phyloP scores from a whole-genome alignment of 176 grass and related monocot genomes.

The Oryza meyeriana region DNA sequence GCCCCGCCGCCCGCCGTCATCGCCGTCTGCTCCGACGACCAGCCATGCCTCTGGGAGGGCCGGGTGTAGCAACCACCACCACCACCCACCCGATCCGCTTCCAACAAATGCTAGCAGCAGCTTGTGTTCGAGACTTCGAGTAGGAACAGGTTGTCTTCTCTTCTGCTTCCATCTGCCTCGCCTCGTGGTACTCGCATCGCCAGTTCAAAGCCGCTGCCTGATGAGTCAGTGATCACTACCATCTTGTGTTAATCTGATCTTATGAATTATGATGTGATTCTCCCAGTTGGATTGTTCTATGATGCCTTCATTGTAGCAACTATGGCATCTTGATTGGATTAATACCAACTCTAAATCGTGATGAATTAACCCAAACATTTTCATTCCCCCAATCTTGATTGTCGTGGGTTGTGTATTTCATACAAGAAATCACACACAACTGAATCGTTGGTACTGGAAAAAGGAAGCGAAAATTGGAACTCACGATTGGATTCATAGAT shows the following conservation, averaged over 20 bases:
- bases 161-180: background rate
- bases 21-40: conserved; percentile 37
- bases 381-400: background rate
- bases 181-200: conserved; percentile 14
- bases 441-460: background rate
- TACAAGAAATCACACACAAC: no score
- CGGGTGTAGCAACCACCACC: conserved; percentile 29
- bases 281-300: background rate
- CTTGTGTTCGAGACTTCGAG: background rate
- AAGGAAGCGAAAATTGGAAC: background rate
- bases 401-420: background rate
- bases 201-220: background rate
- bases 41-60: conserved; percentile 63
- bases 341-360: background rate
- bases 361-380: background rate
- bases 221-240: background rate
- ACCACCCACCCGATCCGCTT: background rate
- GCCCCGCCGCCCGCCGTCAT: conserved; percentile 47
- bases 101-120: background rate
- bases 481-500: background rate
- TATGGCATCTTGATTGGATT: background rate
- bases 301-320: background rate
- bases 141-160: background rate
- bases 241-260: background rate
- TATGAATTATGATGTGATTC: background rate